Evolutionary conservation across 2,329 filamentous ascomycete genomes (phyloP), one percentile per base, ranked within the genome.

Genomic region (Salinomyces thailandicus): DNA sequence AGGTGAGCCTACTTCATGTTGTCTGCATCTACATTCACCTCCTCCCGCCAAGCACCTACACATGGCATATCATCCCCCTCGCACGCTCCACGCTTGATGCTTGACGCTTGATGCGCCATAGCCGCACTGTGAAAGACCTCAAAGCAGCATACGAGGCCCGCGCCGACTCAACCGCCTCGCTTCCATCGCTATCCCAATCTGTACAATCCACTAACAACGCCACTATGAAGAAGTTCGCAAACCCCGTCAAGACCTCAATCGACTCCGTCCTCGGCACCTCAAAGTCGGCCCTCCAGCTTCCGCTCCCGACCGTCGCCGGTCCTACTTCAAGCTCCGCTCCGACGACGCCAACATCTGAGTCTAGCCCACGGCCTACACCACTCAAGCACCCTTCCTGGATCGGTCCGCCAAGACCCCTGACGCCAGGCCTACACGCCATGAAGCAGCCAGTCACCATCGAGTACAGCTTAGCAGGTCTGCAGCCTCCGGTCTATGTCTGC

Each of bases 401-500:
- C 29, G 53, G 52, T 31, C 50, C 49, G 12, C 44, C 42, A 15
- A 43, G 44, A n/a, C 33, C 45, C 13, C 30, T 31, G 15, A 45
- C 47, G 1, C 42, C 46, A 19, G 43, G 45, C 26, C 15, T 34
- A 34, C 34, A 37, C 27, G 33, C 35, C 22, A 59, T 59, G 55
- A 53, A 51, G 35, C 50, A 51, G 20, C 49, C 66, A 15, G 64
- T 76, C 18, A 74, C 66, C 26, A 71, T 87, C 51, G 73, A 68
- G 38, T 85, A 76, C 61, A 64, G 66, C 36, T 73, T 71, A 44
- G 60, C 69, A 2, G 77, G 73, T 36, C 68, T 75, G 1, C 62
- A 70, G 38, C 77, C 81, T 35, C 82, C 82, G 3, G 67, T 87
- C 36, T 86, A 72, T 51, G 63, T 87, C 5, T 79, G 78, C 8